These are phyloP conservation scores for Candida tropicalis DNA, from an alignment of 1,139 yeast species.

Conservation along the genomic window DNA sequence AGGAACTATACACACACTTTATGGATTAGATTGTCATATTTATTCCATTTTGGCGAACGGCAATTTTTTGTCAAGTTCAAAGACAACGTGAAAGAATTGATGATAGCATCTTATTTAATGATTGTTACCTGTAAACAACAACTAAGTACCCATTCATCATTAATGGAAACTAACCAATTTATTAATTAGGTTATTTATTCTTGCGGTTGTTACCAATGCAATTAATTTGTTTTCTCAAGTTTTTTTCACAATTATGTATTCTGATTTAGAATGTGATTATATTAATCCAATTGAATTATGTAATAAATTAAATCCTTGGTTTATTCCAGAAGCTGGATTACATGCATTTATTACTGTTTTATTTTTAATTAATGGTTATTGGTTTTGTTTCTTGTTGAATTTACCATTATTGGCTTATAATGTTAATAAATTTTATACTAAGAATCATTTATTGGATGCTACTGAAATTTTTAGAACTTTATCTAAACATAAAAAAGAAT, in stretches of 20 bases:
- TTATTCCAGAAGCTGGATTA: conserved; percentile 86
- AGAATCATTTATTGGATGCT: conserved; percentile 90
- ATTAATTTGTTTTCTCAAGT: conserved; percentile 88
- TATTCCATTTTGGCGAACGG: no score
- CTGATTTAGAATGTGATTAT: conserved; percentile 93
- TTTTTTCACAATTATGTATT: conserved; percentile 89
- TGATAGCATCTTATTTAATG: no score
- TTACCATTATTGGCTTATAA: conserved; percentile 86
- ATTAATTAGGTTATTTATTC: conserved; percentile 61
- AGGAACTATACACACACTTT: no score
- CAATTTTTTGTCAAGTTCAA: no score
- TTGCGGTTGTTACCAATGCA: conserved; percentile 86
- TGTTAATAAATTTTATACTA: conserved; percentile 69
- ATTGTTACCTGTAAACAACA: no score
- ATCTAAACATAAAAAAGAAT: conserved; percentile 89
- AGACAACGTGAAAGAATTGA: no score
- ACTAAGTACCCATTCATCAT: no score
- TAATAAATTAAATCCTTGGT: conserved; percentile 85
- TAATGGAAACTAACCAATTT: not conserved
- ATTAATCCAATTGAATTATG: conserved; percentile 97
- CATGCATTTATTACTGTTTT: conserved; percentile 74
- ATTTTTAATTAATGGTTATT: conserved; percentile 86
- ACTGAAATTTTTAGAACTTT: conserved; percentile 97
- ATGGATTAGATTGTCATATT: no score
- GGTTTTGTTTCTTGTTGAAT: conserved; percentile 88